These are phyloP conservation scores for Apiotrichum laibachii DNA, from an alignment of 1,284 basidiomycete genomes.

Conservation along the genomic window DNA sequence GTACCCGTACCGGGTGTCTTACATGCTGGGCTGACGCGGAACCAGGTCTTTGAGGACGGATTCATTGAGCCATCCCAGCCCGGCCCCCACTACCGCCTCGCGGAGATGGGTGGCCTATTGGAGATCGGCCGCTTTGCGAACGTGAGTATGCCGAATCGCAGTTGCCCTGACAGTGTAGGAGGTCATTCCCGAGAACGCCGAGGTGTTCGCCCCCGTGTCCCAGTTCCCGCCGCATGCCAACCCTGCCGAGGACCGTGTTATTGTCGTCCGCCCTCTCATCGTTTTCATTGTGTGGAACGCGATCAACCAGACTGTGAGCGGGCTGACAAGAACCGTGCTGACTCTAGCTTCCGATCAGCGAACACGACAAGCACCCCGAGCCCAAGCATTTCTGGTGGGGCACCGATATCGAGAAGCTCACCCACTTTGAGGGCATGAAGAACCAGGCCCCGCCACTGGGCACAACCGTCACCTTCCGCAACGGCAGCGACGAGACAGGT, in stretches of 20 bases:
- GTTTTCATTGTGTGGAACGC: conserved; percentile 84
- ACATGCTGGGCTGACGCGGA: not conserved
- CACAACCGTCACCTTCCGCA: conserved; percentile 43
- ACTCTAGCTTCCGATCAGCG: conserved; percentile 59
- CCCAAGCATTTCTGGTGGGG: conserved; percentile 75
- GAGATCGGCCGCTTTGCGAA: conserved; percentile 32
- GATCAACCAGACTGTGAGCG: conserved; percentile 73
- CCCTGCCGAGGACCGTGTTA: conserved; percentile 32
- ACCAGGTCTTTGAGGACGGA: conserved; percentile 79
- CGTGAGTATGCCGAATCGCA: conserved; percentile 18
- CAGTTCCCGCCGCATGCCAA: conserved; percentile 28
- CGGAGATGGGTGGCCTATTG: conserved; percentile 58
- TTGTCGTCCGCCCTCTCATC: conserved; percentile 72
- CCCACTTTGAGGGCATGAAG: conserved; percentile 56
- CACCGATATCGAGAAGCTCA: conserved; percentile 64
- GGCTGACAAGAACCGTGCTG: not conserved
- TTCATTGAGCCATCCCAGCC: conserved; percentile 58
- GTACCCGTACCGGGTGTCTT: conserved; percentile 11
- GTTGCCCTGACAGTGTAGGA: conserved; percentile 23
- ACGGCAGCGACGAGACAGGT: conserved; percentile 19
- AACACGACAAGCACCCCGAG: conserved; percentile 60
- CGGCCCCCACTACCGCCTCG: conserved; percentile 64
- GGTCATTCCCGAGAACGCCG: conserved; percentile 20
- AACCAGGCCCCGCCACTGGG: conserved; percentile 43
- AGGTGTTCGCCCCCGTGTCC: conserved; percentile 38